Evolutionary conservation across 257 asterid species (phyloP).

Genomic region (Anisodus acutangulus): DNA sequence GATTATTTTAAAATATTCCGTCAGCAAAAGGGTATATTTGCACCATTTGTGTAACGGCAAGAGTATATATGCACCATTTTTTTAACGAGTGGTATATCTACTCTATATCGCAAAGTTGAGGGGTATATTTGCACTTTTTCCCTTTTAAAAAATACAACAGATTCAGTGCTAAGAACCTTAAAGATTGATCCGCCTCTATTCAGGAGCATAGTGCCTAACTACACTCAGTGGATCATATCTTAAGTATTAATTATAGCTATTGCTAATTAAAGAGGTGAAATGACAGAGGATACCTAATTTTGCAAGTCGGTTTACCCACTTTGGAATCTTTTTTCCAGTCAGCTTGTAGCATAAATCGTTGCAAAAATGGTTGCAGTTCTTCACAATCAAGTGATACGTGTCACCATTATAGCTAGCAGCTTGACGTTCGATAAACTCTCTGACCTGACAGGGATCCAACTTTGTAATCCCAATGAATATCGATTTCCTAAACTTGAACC

Average conservation of each 20-base stretch:
- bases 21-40: too few relatives aligned
- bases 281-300: conserved; percentile 61
- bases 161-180: too few relatives aligned
- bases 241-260: neutral
- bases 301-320: conserved; percentile 95
- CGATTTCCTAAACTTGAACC: conserved; percentile 87
- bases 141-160: too few relatives aligned
- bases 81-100: too few relatives aligned
- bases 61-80: too few relatives aligned
- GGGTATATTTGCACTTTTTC: too few relatives aligned
- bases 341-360: conserved; percentile 77
- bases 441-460: conserved; percentile 62
- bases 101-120: too few relatives aligned
- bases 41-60: too few relatives aligned
- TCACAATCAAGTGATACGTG: conserved; percentile 81
- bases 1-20: too few relatives aligned
- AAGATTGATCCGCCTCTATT: too few relatives aligned
- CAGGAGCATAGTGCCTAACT: neutral
- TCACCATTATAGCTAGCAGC: conserved; percentile 86
- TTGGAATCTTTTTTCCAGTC: conserved; percentile 79
- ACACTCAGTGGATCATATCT: neutral
- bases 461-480: conserved; percentile 71
- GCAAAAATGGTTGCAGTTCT: conserved; percentile 97
- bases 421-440: conserved; percentile 84
- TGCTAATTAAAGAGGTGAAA: conserved; percentile 5